Conservation (phyloP, 1,284 basidiomycete genomes). For the Malassezia japonica region DNA sequence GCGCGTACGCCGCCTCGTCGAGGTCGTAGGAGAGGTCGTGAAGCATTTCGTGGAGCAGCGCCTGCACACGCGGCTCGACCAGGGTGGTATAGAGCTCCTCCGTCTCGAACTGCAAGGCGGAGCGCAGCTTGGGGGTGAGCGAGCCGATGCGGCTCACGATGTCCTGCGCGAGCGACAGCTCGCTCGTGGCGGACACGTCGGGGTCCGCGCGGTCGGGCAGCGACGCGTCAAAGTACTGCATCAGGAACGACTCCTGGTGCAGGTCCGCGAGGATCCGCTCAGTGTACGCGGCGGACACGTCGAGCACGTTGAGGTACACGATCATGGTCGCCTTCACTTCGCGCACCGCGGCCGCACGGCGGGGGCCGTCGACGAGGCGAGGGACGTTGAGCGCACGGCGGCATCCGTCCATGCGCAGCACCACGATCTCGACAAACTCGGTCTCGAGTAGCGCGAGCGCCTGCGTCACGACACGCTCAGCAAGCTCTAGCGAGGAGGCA, state of each 20-base stretch:
- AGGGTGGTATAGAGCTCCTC: slow-evolving; percentile 91
- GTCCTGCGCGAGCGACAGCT: slow-evolving; percentile 11
- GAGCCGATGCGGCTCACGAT: background rate
- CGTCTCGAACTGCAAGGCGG: slow-evolving; percentile 59
- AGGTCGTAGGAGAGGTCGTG: slow-evolving; percentile 71
- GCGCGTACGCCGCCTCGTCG: slow-evolving; percentile 74
- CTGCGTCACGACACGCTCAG: slow-evolving; percentile 20
- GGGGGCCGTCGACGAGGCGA: slow-evolving; percentile 42
- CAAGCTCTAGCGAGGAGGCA: slow-evolving; percentile 24
- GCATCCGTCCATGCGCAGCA: slow-evolving; percentile 38
- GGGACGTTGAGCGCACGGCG: slow-evolving; percentile 28
- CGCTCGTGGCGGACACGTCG: background rate
- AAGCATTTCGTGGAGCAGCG: slow-evolving; percentile 74
- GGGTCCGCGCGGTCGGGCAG: background rate
- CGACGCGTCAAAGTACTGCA: slow-evolving; percentile 22
- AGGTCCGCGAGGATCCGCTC: slow-evolving; percentile 32
- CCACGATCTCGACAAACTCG: slow-evolving; percentile 39
- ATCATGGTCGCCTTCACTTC: slow-evolving; percentile 40
- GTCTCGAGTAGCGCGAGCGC: slow-evolving; percentile 29
- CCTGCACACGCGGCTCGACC: slow-evolving; percentile 71
- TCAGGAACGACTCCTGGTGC: slow-evolving; percentile 16
- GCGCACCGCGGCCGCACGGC: slow-evolving; percentile 39
- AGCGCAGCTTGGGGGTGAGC: slow-evolving; percentile 9
- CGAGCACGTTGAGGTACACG: slow-evolving; percentile 42
- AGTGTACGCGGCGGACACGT: slow-evolving; percentile 33